phyloP scores from a whole-genome alignment of 176 grass and related monocot species.

The Oryza punctata region DNA sequence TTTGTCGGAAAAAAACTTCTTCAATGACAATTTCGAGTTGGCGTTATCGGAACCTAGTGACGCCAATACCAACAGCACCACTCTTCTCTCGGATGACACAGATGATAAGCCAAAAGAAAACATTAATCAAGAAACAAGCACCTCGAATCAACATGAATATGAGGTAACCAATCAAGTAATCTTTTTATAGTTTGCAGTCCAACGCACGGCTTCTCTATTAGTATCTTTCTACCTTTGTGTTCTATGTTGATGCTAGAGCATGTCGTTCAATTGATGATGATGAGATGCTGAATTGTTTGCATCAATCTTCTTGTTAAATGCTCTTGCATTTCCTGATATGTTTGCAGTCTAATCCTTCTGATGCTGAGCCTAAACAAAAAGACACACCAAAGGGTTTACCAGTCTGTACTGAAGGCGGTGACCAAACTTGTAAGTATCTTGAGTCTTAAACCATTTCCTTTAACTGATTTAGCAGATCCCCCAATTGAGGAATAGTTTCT shows the following conservation, averaged over 20 bases:
- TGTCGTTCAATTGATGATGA: background rate
- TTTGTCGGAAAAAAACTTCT: constrained; percentile 86
- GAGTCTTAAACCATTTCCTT: background rate
- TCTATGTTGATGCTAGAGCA: background rate
- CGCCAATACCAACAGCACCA: constrained; percentile 85
- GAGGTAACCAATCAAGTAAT: constrained; percentile 52
- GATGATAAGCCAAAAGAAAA: constrained; percentile 70
- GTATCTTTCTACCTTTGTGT: constrained; percentile 1
- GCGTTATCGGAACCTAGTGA: constrained; percentile 78
- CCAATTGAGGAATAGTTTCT: constrained; percentile 8
- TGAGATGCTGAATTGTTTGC: background rate
- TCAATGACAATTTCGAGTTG: constrained; percentile 68
- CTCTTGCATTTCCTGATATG: background rate
- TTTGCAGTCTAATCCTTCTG: constrained; percentile 57
- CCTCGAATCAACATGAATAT: constrained; percentile 61
- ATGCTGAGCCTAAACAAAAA: constrained; percentile 18
- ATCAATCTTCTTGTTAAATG: constrained; percentile 20
- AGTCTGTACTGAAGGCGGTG: constrained; percentile 2
- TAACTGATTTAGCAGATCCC: background rate
- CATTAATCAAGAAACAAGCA: constrained; percentile 50
- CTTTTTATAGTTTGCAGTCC: background rate
- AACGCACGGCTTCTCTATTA: constrained; percentile 8
- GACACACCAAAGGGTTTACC: constrained; percentile 27
- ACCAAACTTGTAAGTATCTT: constrained; percentile 54
- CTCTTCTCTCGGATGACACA: constrained; percentile 76